phyloP scores from a whole-genome alignment of 73 alveolate genomes.

The Paramecium caudatum region DNA sequence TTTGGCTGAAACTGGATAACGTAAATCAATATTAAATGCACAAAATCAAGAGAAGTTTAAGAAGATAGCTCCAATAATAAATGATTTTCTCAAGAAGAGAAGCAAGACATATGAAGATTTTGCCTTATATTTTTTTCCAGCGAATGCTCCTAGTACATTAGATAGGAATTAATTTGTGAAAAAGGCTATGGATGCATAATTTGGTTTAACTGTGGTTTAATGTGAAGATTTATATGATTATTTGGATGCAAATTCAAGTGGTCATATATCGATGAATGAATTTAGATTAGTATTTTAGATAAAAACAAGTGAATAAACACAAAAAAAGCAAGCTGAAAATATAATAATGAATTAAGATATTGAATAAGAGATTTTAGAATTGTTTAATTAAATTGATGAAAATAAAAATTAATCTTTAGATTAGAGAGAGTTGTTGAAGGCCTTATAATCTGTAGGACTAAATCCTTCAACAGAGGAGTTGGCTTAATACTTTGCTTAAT shows the following conservation, averaged over 20 bases:
- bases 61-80: constrained; percentile 27
- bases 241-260: constrained; percentile 71
- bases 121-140: constrained; percentile 32
- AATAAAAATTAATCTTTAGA: constrained; percentile 66
- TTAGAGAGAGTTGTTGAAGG: constrained; percentile 55
- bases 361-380: constrained; percentile 58
- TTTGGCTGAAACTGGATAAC: background rate
- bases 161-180: background rate
- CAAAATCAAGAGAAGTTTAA: constrained; percentile 32
- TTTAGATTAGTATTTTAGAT: constrained; percentile 52
- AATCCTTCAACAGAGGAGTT: constrained; percentile 58
- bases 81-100: constrained; percentile 49
- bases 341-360: constrained; percentile 61
- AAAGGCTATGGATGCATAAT: background rate
- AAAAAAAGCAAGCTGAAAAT: constrained; percentile 59
- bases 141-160: background rate
- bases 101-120: constrained; percentile 45
- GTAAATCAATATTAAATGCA: background rate
- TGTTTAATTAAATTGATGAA: constrained; percentile 69
- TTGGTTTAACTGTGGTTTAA: constrained; percentile 7
- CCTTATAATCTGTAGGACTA: constrained; percentile 66
- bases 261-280: constrained; percentile 64
- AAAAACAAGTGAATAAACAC: background rate
- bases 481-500: constrained; percentile 46
- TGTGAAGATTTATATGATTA: constrained; percentile 66